Conservation (phyloP, 2,329 filamentous ascomycete genomes). For the Rhexocercosporidium sp. region DNA sequence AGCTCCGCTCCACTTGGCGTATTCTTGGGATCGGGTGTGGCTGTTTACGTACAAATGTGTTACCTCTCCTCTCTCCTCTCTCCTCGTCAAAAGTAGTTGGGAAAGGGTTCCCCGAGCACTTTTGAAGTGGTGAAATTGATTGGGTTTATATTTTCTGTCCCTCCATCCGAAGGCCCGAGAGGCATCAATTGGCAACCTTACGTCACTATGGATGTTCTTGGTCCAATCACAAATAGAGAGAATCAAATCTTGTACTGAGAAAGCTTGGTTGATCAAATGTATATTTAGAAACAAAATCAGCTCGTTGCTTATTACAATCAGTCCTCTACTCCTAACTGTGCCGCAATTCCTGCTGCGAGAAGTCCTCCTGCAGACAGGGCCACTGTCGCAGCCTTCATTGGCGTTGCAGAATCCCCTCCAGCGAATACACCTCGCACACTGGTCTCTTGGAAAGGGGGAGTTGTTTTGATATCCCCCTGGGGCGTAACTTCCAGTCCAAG, state of each 20-base stretch:
- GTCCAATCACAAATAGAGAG: not conserved
- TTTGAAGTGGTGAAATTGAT: not conserved
- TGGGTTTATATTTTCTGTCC: not conserved
- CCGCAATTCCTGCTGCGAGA: constrained; percentile 6
- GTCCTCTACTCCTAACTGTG: constrained; percentile 13
- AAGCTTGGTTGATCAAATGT: no score
- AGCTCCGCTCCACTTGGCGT: constrained; percentile 8
- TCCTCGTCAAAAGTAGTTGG: no score
- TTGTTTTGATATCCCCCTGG: constrained; percentile 50
- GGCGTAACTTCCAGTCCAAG: constrained; percentile 50
- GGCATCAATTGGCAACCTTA: not conserved
- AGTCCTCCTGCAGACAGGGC: constrained; percentile 1
- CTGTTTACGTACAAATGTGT: not conserved
- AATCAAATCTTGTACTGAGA: no score
- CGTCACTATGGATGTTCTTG: not conserved
- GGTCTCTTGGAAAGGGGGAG: constrained; percentile 54
- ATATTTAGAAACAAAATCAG: not conserved
- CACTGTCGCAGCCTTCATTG: constrained; percentile 34
- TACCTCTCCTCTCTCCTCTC: no score
- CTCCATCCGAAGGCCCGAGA: not conserved
- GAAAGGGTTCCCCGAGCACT: not conserved
- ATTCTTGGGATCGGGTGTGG: constrained; percentile 1
- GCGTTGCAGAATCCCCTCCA: constrained; percentile 50
- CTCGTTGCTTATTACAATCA: not conserved
- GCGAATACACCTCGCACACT: constrained; percentile 58